phyloP scores from a whole-genome alignment of 202 grass and related monocot species.

The Cymbopogon flexuosus region DNA sequence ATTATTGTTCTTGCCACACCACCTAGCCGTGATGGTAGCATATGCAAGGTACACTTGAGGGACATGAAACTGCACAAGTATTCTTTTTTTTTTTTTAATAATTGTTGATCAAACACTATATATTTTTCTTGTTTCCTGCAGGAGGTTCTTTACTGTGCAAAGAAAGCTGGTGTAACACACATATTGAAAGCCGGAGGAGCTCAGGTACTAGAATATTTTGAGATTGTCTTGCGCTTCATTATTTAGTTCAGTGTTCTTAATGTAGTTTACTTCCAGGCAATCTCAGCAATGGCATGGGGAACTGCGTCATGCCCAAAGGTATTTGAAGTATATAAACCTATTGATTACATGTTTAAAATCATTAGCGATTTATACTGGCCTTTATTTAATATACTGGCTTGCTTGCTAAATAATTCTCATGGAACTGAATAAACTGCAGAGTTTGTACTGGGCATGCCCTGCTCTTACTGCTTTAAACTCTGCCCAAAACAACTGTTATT shows the following conservation, averaged over 20 bases:
- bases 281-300: constrained; percentile 97
- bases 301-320: constrained; percentile 92
- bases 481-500: neutral
- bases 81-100: neutral
- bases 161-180: constrained; percentile 90
- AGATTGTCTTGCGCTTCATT: neutral
- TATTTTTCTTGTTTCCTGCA: constrained; percentile 24
- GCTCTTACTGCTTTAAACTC: constrained; percentile 2
- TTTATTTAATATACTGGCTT: neutral
- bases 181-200: constrained; percentile 92
- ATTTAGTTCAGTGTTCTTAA: constrained; percentile 5
- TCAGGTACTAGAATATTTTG: constrained; percentile 55
- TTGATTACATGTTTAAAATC: neutral
- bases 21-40: constrained; percentile 66
- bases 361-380: neutral
- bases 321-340: constrained; percentile 14
- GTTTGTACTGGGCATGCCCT: neutral
- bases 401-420: constrained; percentile 12
- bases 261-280: constrained; percentile 55
- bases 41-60: constrained; percentile 73
- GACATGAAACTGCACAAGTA: neutral
- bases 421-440: neutral
- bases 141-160: constrained; percentile 98
- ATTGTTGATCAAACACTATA: neutral
- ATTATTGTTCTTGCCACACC: constrained; percentile 90